Percentiles rank a stretch among this genome's conserved stretches.
Evolutionary conservation across 305 asterid species (phyloP).

Genomic region (Solanum chacoense): DNA sequence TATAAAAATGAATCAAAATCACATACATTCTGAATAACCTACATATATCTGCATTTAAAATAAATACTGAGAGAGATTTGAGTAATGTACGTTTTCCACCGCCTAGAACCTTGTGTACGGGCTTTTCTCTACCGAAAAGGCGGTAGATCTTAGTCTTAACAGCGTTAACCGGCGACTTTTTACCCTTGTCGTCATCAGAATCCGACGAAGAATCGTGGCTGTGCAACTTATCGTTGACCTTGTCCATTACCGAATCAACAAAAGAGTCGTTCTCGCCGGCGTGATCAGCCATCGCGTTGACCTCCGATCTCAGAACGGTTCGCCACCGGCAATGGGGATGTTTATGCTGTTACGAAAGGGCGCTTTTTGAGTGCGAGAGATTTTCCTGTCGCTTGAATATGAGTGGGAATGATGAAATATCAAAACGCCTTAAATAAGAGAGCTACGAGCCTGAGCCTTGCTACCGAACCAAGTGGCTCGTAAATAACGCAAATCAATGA

Average conservation of each 20-base stretch:
- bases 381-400: background rate
- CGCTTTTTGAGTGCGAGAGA: conserved; percentile 2
- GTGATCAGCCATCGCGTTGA: conserved; percentile 61
- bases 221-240: conserved; percentile 54
- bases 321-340: conserved; percentile 15
- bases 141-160: conserved; percentile 56
- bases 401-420: conserved; percentile 1
- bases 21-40: background rate
- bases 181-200: conserved; percentile 39
- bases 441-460: conserved; percentile 25
- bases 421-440: conserved; percentile 4
- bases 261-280: conserved; percentile 43
- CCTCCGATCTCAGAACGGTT: background rate
- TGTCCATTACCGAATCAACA: conserved; percentile 50
- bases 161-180: conserved; percentile 28
- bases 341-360: background rate
- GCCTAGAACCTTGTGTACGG: conserved; percentile 50
- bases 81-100: conserved; percentile 47
- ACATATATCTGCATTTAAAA: background rate
- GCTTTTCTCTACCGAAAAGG: conserved; percentile 48
- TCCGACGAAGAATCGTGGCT: conserved; percentile 55
- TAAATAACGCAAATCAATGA: background rate
- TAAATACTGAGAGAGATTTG: background rate
- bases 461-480: background rate
- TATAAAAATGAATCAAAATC: background rate